Conservation (phyloP, 768 basidiomycete genomes). For the Lentinula edodes region DNA sequence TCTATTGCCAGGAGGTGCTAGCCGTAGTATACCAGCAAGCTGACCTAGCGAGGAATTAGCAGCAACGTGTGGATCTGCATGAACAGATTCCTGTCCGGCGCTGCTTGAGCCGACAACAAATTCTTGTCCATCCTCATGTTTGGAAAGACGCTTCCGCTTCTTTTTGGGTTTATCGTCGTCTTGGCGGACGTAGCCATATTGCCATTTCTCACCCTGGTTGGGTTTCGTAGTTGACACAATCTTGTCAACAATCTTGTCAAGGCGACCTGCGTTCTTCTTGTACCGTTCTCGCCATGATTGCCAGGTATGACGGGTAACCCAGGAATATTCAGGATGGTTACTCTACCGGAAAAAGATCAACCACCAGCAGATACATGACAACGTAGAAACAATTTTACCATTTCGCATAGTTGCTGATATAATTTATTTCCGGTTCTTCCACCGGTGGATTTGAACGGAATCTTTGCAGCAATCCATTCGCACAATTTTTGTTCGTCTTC, state of each 20-base stretch:
- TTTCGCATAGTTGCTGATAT: constrained; percentile 76
- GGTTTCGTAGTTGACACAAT: constrained; percentile 72
- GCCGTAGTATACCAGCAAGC: constrained; percentile 2
- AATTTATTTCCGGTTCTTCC: constrained; percentile 79
- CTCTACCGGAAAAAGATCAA: constrained; percentile 30
- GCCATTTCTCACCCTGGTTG: constrained; percentile 67
- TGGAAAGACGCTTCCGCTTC: constrained; percentile 42
- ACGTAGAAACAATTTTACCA: constrained; percentile 31
- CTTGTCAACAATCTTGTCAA: constrained; percentile 57
- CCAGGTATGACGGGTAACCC: constrained; percentile 84
- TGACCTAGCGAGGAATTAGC: neutral
- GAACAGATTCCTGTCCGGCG: neutral
- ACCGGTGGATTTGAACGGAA: constrained; percentile 78
- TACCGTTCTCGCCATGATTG: constrained; percentile 88
- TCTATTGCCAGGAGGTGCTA: constrained; percentile 39
- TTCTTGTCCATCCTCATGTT: constrained; percentile 12
- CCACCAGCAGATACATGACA: neutral
- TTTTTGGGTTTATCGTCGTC: constrained; percentile 64
- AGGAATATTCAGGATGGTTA: constrained; percentile 65
- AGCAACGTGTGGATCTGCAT: neutral
- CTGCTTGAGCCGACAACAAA: constrained; percentile 4
- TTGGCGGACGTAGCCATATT: constrained; percentile 77
- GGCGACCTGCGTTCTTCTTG: constrained; percentile 71
- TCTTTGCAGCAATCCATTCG: constrained; percentile 76
- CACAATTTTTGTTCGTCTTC: constrained; percentile 73